Percentiles rank a stretch among this genome's conserved stretches.
Conservation (phyloP, 2,329 filamentous ascomycete genomes). For the Phyllosticta paracitricarpa region DNA sequence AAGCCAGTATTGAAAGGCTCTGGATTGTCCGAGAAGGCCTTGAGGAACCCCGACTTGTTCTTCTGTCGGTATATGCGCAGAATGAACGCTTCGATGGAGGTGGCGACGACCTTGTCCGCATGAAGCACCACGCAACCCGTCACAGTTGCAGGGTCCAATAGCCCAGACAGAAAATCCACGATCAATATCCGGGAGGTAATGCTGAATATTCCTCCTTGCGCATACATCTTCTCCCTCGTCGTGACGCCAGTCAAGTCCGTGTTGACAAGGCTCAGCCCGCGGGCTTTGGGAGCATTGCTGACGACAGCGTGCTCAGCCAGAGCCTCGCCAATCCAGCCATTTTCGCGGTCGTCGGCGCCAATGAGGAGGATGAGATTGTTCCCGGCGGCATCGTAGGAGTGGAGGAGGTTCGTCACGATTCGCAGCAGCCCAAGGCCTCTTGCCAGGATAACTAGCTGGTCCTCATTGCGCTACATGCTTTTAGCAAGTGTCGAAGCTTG, state of each 20-base stretch:
- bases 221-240: conserved; percentile 84
- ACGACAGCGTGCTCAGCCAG: conserved; percentile 91
- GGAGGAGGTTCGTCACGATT: conserved; percentile 88
- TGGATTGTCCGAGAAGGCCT: conserved; percentile 89
- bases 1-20: conserved; percentile 86
- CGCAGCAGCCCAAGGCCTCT: conserved; percentile 86
- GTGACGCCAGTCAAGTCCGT: conserved; percentile 86
- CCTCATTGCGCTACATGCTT: conserved; percentile 52
- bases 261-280: conserved; percentile 84
- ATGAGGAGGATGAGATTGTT: conserved; percentile 87
- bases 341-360: conserved; percentile 84
- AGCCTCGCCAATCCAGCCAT: conserved; percentile 93
- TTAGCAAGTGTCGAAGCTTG: conserved; percentile 48
- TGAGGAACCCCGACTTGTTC: conserved; percentile 88
- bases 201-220: conserved; percentile 81
- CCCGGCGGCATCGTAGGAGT: conserved; percentile 91
- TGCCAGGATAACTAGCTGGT: conserved; percentile 87
- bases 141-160: conserved; percentile 73
- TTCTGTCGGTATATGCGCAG: conserved; percentile 86
- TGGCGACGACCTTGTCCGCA: conserved; percentile 75
- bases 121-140: conserved; percentile 83
- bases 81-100: conserved; percentile 89
- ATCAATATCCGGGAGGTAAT: conserved; percentile 93
- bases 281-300: conserved; percentile 69
- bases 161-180: conserved; percentile 77